Evolutionary conservation across 1,139 yeast genomes (phyloP).

Genomic region (Suhomyces bribrorum): DNA sequence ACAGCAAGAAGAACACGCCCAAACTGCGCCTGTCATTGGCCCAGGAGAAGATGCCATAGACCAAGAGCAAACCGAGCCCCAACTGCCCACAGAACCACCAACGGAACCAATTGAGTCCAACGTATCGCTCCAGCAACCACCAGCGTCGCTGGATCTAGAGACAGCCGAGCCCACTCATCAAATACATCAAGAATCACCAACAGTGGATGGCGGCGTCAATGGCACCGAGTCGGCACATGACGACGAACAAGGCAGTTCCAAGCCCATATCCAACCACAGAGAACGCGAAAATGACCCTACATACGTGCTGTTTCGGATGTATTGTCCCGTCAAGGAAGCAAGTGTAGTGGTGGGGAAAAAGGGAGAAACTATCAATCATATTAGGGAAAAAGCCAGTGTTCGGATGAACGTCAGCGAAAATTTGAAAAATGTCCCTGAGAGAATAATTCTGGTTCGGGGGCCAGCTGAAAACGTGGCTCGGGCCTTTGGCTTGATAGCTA

Average conservation of each 20-base stretch:
- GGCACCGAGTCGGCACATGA: slow-evolving; percentile 1
- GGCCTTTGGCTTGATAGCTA: slow-evolving; percentile 74
- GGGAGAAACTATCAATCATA: slow-evolving; percentile 68
- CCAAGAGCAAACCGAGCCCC: background rate
- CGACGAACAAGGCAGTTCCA: slow-evolving; percentile 13
- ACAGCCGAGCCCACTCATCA: background rate
- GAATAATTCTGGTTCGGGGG: slow-evolving; percentile 77
- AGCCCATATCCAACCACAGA: slow-evolving; percentile 32
- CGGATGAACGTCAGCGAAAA: slow-evolving; percentile 79
- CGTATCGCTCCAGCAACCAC: background rate
- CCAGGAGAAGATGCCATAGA: slow-evolving; percentile 16
- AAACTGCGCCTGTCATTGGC: slow-evolving; percentile 42
- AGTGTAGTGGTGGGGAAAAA: slow-evolving; percentile 74
- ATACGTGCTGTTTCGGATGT: slow-evolving; percentile 68
- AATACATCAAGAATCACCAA: background rate
- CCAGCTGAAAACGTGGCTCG: slow-evolving; percentile 78
- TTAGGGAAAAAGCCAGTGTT: slow-evolving; percentile 66
- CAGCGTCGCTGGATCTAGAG: background rate
- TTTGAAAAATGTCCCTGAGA: slow-evolving; percentile 69
- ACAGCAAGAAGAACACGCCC: slow-evolving; percentile 41
- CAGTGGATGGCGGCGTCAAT: background rate
- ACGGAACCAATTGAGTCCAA: slow-evolving; percentile 12
- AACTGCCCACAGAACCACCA: slow-evolving; percentile 15
- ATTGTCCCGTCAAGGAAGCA: slow-evolving; percentile 78
- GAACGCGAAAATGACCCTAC: slow-evolving; percentile 54